phyloP scores from a whole-genome alignment of 306 rosid species.

The Oxytropis ochrocephala region DNA sequence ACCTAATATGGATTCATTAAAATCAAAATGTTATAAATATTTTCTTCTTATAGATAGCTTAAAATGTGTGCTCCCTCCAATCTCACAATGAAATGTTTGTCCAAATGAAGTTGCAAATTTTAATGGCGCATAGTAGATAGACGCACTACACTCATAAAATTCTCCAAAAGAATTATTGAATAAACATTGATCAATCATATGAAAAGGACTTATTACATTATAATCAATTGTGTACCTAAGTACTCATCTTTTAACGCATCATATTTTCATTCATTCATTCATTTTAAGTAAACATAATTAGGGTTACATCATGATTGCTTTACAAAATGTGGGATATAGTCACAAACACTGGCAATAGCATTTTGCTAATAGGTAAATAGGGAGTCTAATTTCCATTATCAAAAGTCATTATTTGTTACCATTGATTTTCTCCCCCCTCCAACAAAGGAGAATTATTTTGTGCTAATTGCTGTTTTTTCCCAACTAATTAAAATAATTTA shows the following conservation, averaged over 20 bases:
- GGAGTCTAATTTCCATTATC: not conserved
- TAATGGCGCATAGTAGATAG: constrained; percentile 15
- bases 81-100: not conserved
- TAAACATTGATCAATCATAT: constrained; percentile 8
- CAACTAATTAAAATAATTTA: no score
- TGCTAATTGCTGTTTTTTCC: no score
- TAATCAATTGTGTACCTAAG: constrained; percentile 6
- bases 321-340: constrained; percentile 7
- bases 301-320: constrained; percentile 5
- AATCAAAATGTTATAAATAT: not conserved
- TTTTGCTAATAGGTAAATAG: not conserved
- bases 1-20: constrained; percentile 22
- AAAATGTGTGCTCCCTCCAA: constrained; percentile 8
- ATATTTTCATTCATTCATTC: constrained; percentile 7
- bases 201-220: constrained; percentile 17
- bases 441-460: no score
- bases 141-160: not conserved
- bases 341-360: constrained; percentile 16
- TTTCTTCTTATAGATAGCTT: constrained; percentile 25
- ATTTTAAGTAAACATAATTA: constrained; percentile 30
- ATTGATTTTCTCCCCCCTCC: no score
- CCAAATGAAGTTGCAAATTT: constrained; percentile 13
- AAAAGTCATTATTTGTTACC: no score
- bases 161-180: not conserved
- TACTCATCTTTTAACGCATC: constrained; percentile 7